A percentile compares a stretch with the other conserved stretches of the same genome.
These are phyloP conservation scores for Cercospora zeina DNA, from an alignment of 2,329 filamentous ascomycete genomes.

Conservation along the genomic window DNA sequence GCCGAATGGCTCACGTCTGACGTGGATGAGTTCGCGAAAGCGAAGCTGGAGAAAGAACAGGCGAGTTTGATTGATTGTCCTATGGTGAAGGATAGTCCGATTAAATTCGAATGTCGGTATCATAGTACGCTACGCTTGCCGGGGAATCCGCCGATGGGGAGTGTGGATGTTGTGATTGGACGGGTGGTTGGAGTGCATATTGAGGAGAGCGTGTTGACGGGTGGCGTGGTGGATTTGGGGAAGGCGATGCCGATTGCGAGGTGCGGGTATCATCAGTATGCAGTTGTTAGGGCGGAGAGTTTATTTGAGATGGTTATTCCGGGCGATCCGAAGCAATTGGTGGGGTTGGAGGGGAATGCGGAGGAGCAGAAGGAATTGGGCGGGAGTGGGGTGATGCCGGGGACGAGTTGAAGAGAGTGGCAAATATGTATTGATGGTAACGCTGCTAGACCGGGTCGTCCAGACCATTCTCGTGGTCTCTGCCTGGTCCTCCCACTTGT, in stretches of 20 bases:
- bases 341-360: constrained; percentile 40
- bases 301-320: constrained; percentile 59
- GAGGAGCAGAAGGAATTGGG: constrained; percentile 38
- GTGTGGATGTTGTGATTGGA: constrained; percentile 60
- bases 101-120: constrained; percentile 61
- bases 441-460: neutral
- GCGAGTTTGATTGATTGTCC: constrained; percentile 47
- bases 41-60: constrained; percentile 52
- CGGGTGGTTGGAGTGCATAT: constrained; percentile 60
- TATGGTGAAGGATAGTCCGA: constrained; percentile 57
- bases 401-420: constrained; percentile 9
- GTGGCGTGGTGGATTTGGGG: constrained; percentile 56
- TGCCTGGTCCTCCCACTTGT: neutral
- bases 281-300: constrained; percentile 51
- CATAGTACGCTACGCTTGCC: constrained; percentile 58
- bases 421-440: neutral
- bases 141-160: constrained; percentile 59
- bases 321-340: constrained; percentile 39
- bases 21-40: constrained; percentile 58
- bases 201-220: constrained; percentile 55
- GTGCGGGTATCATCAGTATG: constrained; percentile 62
- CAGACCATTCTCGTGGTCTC: neutral
- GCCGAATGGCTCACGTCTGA: constrained; percentile 53
- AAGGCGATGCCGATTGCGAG: constrained; percentile 62
- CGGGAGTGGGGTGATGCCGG: constrained; percentile 31